These are phyloP conservation scores for Volutella citrinella DNA, from an alignment of 2,329 filamentous ascomycete genomes.

Conservation along the genomic window DNA sequence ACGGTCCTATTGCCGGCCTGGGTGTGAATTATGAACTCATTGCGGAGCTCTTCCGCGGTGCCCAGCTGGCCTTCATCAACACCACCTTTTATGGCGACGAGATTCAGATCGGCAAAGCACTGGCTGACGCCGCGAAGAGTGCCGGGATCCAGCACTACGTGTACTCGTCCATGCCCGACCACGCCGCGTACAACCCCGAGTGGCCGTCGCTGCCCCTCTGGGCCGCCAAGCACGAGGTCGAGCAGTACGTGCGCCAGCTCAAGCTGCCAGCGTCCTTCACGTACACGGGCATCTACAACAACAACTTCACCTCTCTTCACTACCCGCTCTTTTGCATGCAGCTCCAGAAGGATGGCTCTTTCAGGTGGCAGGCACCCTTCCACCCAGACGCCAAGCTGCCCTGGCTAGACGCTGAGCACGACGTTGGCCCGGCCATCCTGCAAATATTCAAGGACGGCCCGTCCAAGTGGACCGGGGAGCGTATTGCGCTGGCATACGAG, in stretches of 20 bases:
- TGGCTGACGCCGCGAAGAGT: conserved; percentile 85
- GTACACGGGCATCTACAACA: conserved; percentile 97
- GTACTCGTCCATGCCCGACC: conserved; percentile 97
- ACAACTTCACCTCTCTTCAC: conserved; percentile 91
- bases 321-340: conserved; percentile 98
- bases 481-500: conserved; percentile 88
- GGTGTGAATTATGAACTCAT: conserved; percentile 73
- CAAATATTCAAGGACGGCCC: conserved; percentile 95
- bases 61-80: conserved; percentile 93
- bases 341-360: conserved; percentile 77
- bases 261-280: conserved; percentile 86
- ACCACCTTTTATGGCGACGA: conserved; percentile 97
- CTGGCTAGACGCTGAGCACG: conserved; percentile 95
- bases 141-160: conserved; percentile 86
- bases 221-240: conserved; percentile 88
- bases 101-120: conserved; percentile 78
- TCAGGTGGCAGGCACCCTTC: conserved; percentile 91
- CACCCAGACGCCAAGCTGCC: conserved; percentile 85
- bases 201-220: conserved; percentile 89
- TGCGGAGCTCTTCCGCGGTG: conserved; percentile 74
- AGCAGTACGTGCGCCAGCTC: conserved; percentile 83
- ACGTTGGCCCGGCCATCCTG: conserved; percentile 85
- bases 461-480: conserved; percentile 72
- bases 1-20: conserved; percentile 59
- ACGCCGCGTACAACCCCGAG: conserved; percentile 69